These are phyloP conservation scores for Sporothrix humicola DNA, from an alignment of 2,329 filamentous ascomycete species.

Conservation along the genomic window DNA sequence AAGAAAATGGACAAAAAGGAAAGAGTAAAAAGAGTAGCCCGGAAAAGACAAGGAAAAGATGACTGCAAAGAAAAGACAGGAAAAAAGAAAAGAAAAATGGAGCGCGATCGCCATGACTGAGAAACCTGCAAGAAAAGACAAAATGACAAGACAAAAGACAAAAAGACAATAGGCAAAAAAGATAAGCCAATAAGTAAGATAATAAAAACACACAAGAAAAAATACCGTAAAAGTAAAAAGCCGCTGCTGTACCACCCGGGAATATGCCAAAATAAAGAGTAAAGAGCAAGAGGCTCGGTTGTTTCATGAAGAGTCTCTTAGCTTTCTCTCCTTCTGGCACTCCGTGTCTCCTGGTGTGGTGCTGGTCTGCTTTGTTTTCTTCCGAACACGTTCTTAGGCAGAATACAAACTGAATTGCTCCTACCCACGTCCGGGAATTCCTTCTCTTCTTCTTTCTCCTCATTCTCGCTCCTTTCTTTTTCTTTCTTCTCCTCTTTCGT, in stretches of 20 bases:
- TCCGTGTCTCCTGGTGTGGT: slow-evolving; percentile 6
- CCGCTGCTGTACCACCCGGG: slow-evolving; percentile 2
- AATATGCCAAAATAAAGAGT: background rate
- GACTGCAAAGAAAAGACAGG: slow-evolving; percentile 35
- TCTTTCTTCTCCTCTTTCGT: background rate
- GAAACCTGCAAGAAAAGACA: slow-evolving; percentile 41
- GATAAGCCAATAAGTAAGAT: slow-evolving; percentile 36
- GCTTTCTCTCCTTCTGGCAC: background rate
- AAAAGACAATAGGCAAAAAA: slow-evolving; percentile 39
- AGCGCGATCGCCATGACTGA: slow-evolving; percentile 28
- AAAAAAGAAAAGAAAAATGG: slow-evolving; percentile 2
- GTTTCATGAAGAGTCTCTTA: slow-evolving; percentile 10
- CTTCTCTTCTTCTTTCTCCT: slow-evolving; percentile 22
- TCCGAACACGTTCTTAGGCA: slow-evolving; percentile 15
- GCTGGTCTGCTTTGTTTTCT: slow-evolving; percentile 24
- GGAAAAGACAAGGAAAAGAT: slow-evolving; percentile 29
- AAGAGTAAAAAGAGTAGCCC: slow-evolving; percentile 44
- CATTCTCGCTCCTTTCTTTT: background rate
- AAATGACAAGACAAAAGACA: too few relatives aligned
- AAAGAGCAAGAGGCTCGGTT: background rate
- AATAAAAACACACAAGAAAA: slow-evolving; percentile 33
- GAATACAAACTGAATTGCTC: slow-evolving; percentile 39
- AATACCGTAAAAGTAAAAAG: slow-evolving; percentile 25
- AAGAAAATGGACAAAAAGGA: slow-evolving; percentile 33
- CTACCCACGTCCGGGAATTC: slow-evolving; percentile 24